Percentiles rank a stretch among this genome's conserved stretches.
phyloP scores from a whole-genome alignment of 2,329 filamentous ascomycete species.

The Colletotrichum sp. region DNA sequence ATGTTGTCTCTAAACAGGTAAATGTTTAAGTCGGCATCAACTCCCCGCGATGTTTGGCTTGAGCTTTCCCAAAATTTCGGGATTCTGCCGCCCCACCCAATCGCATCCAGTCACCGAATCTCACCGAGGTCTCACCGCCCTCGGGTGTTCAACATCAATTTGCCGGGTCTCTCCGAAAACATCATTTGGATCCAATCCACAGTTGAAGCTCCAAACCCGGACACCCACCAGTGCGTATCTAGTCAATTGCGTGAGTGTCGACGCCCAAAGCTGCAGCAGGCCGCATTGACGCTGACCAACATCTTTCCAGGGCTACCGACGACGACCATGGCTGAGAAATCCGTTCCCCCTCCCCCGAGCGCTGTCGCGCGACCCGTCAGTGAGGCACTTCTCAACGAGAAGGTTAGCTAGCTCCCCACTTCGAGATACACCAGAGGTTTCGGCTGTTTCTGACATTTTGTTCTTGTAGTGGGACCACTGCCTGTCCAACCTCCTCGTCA shows the following conservation, averaged over 20 bases:
- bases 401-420: slow-evolving; percentile 62
- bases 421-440: neutral
- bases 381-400: slow-evolving; percentile 98
- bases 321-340: slow-evolving; percentile 58
- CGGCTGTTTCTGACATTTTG: slow-evolving; percentile 24
- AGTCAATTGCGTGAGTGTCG: slow-evolving; percentile 16
- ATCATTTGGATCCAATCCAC: slow-evolving; percentile 20
- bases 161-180: slow-evolving; percentile 35
- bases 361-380: slow-evolving; percentile 85
- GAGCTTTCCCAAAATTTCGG: slow-evolving; percentile 43
- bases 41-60: slow-evolving; percentile 9
- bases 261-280: neutral
- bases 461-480: slow-evolving; percentile 89
- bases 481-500: slow-evolving; percentile 96
- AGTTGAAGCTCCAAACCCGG: slow-evolving; percentile 12
- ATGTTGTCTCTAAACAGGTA: neutral
- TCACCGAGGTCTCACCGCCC: slow-evolving; percentile 45
- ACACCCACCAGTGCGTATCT: slow-evolving; percentile 16
- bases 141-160: slow-evolving; percentile 38
- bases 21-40: neutral
- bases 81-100: slow-evolving; percentile 47
- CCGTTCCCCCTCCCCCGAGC: slow-evolving; percentile 62
- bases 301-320: slow-evolving; percentile 5
- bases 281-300: slow-evolving; percentile 25
- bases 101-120: slow-evolving; percentile 24